phyloP scores from a whole-genome alignment of 192 early-diverging fungal species.

The Chytriomyces confervae region DNA sequence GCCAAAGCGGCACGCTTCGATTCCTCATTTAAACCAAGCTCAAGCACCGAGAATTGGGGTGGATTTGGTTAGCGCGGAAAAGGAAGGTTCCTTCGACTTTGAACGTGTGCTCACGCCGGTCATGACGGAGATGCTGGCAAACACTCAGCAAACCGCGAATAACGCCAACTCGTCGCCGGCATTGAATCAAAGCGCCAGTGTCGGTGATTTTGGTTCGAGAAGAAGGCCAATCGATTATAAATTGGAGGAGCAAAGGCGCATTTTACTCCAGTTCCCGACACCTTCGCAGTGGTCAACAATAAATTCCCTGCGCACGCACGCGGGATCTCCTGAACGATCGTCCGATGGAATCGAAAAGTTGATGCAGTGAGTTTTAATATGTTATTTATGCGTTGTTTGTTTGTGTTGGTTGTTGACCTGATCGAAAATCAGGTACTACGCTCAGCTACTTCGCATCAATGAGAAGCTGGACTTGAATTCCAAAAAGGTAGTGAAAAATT shows the following conservation, averaged over 20 bases:
- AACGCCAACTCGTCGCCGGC: not conserved
- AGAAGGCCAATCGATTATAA: not conserved
- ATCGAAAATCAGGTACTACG: constrained; percentile 55
- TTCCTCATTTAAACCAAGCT: too few relatives aligned
- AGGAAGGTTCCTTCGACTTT: constrained; percentile 11
- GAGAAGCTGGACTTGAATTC: constrained; percentile 56
- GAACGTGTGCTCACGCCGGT: not conserved
- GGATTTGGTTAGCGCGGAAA: not conserved
- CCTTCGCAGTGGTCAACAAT: constrained; percentile 55
- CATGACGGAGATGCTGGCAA: not conserved
- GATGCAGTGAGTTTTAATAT: constrained; percentile 45
- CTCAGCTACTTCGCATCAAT: constrained; percentile 55
- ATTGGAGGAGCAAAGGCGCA: not conserved
- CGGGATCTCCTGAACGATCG: constrained; percentile 59
- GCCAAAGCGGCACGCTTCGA: too few relatives aligned
- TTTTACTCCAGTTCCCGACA: not conserved
- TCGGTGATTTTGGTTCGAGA: not conserved
- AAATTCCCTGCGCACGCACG: constrained; percentile 61
- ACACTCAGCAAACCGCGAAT: not conserved
- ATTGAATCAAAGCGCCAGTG: not conserved
- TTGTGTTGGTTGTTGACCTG: not conserved
- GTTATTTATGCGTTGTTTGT: constrained; percentile 1
- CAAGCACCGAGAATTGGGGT: not conserved
- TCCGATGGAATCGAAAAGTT: constrained; percentile 56
- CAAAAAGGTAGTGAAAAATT: constrained; percentile 39